A percentile compares a stretch with the other conserved stretches of the same genome.
phyloP scores from a whole-genome alignment of 1,284 basidiomycete species.

The Neonothopanus nambi region DNA sequence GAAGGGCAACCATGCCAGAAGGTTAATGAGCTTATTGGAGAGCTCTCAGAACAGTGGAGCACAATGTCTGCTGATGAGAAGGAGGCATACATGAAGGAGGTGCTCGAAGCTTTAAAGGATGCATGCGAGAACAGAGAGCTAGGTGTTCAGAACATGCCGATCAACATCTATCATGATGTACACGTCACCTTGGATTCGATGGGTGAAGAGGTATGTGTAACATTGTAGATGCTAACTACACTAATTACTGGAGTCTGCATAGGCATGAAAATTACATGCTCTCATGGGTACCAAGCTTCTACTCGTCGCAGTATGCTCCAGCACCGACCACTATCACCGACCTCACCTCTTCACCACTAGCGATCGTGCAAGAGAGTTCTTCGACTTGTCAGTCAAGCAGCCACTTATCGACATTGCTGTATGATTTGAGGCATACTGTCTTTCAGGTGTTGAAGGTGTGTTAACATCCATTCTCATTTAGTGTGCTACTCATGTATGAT shows the following conservation, averaged over 20 bases:
- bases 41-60: conserved; percentile 10
- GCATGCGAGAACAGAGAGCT: conserved; percentile 5
- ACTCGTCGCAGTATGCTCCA: conserved; percentile 6
- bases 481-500: no score
- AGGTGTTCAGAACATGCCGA: conserved; percentile 2
- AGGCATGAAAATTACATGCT: no score
- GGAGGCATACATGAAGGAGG: conserved; percentile 7
- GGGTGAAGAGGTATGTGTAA: neutral
- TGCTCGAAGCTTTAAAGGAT: neutral
- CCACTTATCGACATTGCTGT: no score
- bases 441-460: no score
- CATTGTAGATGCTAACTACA: conserved; percentile 5
- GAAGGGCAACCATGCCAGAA: conserved; percentile 4
- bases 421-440: no score
- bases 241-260: no score
- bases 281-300: conserved; percentile 13
- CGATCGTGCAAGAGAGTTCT: conserved; percentile 11
- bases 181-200: conserved; percentile 1
- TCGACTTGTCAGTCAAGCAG: no score
- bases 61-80: no score
- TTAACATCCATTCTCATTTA: no score
- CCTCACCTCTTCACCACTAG: conserved; percentile 9
- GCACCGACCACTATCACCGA: conserved; percentile 1
- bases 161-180: conserved; percentile 11
- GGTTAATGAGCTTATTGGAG: neutral